Evolutionary conservation across 441 rosid species (phyloP), one percentile per base, ranked within the genome.

Genomic region (Euphorbia schlechtendalii): DNA sequence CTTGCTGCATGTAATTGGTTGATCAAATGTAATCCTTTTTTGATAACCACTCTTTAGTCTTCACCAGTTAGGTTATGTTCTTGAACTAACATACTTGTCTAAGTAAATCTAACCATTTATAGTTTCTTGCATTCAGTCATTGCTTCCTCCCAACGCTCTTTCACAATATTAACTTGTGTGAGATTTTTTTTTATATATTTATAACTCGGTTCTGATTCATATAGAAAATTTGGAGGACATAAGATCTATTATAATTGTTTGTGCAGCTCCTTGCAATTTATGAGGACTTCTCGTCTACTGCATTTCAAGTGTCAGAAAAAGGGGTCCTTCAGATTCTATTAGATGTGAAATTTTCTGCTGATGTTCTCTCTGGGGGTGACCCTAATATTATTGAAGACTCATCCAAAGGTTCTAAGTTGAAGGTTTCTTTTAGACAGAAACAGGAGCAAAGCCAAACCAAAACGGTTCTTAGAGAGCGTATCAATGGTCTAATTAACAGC

Each of bases 311-410:
- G 72, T 90, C 96, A 71, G 99, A 93, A 74, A 93, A 93, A 81
- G 99, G 97, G 76, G 83, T 83, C 76, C 73, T 93, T 60, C 99
- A 93, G 76, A 69, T 88, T 70, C 77, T 90, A 65, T 79, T 90
- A 63, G 99, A 93, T 80, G 69, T 93, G 61, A 87, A 89, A 84
- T 90, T 93, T 86, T 74, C 81, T 56, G 83, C 85, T 56, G 99
- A 90, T 64, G 73, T 86, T 71, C 96, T 94, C 54, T 94, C 94
- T 49, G 96, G 96, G 63, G 87, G 88, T 64, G 86, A 83, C 74
- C 67, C 81, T 58, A 81, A 66, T 66, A 55, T 62, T 34, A 79
- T 54, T 61, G 83, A 81, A 70, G 88, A 85, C 69, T 55, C 73
- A 54, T 77, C 84, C 64, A 86, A 75, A 76, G 82, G 49, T 72